A percentile compares a stretch with the other conserved stretches of the same genome.
phyloP scores from a whole-genome alignment of 345 rosid genomes.

The Lenwebbia sp. region DNA sequence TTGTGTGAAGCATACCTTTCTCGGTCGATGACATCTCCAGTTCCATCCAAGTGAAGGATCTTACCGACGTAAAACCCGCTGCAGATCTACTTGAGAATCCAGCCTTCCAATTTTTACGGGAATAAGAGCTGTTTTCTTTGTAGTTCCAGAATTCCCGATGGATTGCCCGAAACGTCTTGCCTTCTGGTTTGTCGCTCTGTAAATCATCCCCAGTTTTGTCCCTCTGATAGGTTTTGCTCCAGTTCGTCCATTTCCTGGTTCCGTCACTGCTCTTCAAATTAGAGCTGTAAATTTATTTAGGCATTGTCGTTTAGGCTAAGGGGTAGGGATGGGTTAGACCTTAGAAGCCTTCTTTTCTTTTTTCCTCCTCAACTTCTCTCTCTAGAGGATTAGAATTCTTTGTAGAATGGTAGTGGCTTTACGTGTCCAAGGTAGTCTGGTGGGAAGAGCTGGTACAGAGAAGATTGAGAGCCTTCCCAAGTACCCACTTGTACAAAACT shows the following conservation, averaged over 20 bases:
- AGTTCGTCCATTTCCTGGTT: constrained; percentile 14
- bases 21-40: constrained; percentile 56
- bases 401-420: constrained; percentile 6
- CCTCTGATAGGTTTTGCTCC: not conserved
- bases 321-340: constrained; percentile 6
- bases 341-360: not conserved
- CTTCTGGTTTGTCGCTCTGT: constrained; percentile 5
- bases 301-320: constrained; percentile 7
- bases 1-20: constrained; percentile 64
- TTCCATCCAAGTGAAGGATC: constrained; percentile 49
- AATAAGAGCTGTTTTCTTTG: constrained; percentile 26
- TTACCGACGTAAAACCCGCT: constrained; percentile 46
- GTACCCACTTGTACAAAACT: constrained; percentile 13
- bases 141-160: not conserved
- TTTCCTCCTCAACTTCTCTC: not conserved
- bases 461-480: not conserved
- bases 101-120: constrained; percentile 66
- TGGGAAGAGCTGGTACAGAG: constrained; percentile 2
- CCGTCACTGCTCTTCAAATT: constrained; percentile 10
- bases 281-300: constrained; percentile 21
- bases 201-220: constrained; percentile 8
- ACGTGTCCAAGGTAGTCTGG: not conserved
- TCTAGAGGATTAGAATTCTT: constrained; percentile 1
- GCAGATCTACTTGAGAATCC: constrained; percentile 60
- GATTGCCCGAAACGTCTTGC: not conserved